A percentile compares a stretch with the other conserved stretches of the same genome.
phyloP scores from a whole-genome alignment of 2,329 filamentous ascomycete species.

The Cordyceps pruinosa region DNA sequence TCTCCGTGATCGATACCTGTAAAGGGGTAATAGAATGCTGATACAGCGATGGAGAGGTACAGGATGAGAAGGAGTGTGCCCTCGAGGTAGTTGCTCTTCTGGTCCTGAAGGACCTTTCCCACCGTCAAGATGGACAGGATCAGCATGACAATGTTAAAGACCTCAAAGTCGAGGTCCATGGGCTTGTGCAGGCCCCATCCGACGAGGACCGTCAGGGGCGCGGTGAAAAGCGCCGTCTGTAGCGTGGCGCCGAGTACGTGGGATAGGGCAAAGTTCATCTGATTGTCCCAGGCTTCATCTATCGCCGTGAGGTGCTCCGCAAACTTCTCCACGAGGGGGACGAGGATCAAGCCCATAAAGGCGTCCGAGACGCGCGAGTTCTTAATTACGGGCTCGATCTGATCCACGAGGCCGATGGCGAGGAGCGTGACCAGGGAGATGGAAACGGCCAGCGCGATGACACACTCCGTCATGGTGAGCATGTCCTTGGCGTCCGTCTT shows the following conservation, averaged over 20 bases:
- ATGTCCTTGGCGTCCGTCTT: slow-evolving; percentile 56
- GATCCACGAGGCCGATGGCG: slow-evolving; percentile 63
- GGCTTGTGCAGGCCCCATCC: slow-evolving; percentile 61
- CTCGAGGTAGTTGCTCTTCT: slow-evolving; percentile 87
- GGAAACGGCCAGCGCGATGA: slow-evolving; percentile 56
- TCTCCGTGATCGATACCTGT: slow-evolving; percentile 16
- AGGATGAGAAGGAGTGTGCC: slow-evolving; percentile 70
- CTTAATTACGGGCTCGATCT: slow-evolving; percentile 57
- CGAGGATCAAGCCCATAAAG: slow-evolving; percentile 64
- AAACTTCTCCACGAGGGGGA: slow-evolving; percentile 78
- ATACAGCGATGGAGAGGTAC: slow-evolving; percentile 54
- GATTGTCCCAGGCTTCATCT: slow-evolving; percentile 77
- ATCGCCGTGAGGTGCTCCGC: slow-evolving; percentile 79
- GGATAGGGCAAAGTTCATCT: slow-evolving; percentile 78
- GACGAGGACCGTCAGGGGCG: slow-evolving; percentile 73
- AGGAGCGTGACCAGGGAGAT: slow-evolving; percentile 66
- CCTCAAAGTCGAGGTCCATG: slow-evolving; percentile 78
- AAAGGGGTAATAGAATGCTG: slow-evolving; percentile 49
- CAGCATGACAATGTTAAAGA: slow-evolving; percentile 77
- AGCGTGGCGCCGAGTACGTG: slow-evolving; percentile 83
- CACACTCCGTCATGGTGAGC: slow-evolving; percentile 66
- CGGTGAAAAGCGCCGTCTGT: slow-evolving; percentile 85
- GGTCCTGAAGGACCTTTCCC: slow-evolving; percentile 79
- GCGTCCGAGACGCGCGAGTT: slow-evolving; percentile 41
- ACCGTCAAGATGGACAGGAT: slow-evolving; percentile 81